Conservation (phyloP, 306 rosid genomes). For the Carpinus fangiana region DNA sequence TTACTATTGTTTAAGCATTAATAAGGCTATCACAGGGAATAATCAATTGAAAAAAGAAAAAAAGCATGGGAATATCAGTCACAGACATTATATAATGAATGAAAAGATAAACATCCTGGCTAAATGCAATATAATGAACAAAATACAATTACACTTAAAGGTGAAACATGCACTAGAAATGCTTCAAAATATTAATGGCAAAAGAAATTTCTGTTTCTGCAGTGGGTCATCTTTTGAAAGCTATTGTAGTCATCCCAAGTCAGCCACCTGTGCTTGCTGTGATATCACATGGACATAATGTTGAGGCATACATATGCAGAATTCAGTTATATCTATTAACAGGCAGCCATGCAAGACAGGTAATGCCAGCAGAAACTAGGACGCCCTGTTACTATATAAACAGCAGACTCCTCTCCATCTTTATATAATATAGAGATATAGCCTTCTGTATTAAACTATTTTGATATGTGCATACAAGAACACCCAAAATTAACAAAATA, state of each 20-base stretch:
- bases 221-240: neutral
- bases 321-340: neutral
- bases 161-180: neutral
- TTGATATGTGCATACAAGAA: constrained; percentile 7
- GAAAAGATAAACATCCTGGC: neutral
- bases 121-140: neutral
- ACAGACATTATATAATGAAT: neutral
- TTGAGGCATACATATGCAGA: neutral
- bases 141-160: neutral
- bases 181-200: neutral
- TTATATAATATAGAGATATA: constrained; percentile 17
- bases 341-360: constrained; percentile 3
- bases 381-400: constrained; percentile 13
- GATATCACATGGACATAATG: constrained; percentile 10
- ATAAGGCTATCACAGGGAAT: neutral
- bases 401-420: constrained; percentile 8
- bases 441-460: neutral
- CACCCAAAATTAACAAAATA: constrained; percentile 15
- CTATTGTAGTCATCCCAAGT: constrained; percentile 4
- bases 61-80: neutral
- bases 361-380: constrained; percentile 14
- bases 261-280: constrained; percentile 9
- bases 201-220: neutral
- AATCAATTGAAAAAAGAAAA: neutral
- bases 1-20: too few species aligned